Evolutionary conservation across 352 stramenopile genomes (phyloP), one percentile per base, ranked within the genome.

Genomic region (Globisporangium recalcitrans): DNA sequence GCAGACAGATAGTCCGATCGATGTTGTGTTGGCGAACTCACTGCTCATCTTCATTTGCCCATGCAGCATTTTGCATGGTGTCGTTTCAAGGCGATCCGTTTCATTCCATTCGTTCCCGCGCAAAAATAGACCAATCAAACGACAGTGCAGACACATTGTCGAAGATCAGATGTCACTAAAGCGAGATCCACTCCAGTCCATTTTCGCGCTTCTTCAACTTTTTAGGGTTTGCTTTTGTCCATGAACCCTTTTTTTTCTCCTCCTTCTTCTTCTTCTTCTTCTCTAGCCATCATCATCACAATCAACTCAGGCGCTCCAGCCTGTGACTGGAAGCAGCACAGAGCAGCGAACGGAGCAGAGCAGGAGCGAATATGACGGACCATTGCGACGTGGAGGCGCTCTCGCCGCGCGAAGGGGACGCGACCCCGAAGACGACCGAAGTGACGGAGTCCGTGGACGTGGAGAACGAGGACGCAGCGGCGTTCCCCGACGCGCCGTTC

Each of bases 401-500:
- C 40, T 60, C 61, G 24, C 52, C 47, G 19, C 52, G 32, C n/a
- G 70, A 67, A 21, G 19, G 9, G 36, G 56, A 68, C 26, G 61
- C 52, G 24, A 22, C 65, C 48, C 40, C 38, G 10, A 52, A 63
- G 55, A 16, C 32, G 8, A 13, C 36, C 3, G 40, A 31, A 5
- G 52, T 44, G 14, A 22, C 22, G 2, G 42, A 51, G 1, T 52
- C 69, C n/a, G 65, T 69, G 29, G 24, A 58, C 42, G 56, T 58
- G 8, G 63, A 66, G 44, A 53, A 60, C 38, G 53, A 65, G 21
- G 49, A 68, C 22, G 54, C 51, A 21, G 70, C 66, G n/a, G 40
- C 68, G n/a, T 71, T 67, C 26, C 53, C 72, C 11, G 67, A 81
- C 26, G 63, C 69, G 32, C 73, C 76, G 31, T 78, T 77, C 49